phyloP scores from a whole-genome alignment of 148 eudicot species.

The Heliamphora exappendiculata region DNA sequence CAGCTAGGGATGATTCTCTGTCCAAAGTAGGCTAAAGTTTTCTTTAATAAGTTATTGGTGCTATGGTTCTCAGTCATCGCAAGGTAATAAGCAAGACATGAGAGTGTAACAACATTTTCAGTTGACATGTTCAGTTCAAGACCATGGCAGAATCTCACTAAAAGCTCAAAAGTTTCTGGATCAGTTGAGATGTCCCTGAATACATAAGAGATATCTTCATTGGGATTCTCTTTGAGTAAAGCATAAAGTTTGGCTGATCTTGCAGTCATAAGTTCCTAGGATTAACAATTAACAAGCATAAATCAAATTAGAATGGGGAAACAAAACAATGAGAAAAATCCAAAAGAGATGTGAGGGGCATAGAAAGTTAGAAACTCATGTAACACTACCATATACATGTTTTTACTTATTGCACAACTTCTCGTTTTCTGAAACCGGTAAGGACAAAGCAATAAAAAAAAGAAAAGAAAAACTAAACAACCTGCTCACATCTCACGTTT shows the following conservation, averaged over 20 bases:
- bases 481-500: too few species aligned
- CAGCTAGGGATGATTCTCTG: slow-evolving; percentile 48
- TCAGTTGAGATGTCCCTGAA: slow-evolving; percentile 37
- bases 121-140: slow-evolving; percentile 32
- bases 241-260: slow-evolving; percentile 44
- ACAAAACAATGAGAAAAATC: neutral
- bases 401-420: too few species aligned
- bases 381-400: too few species aligned
- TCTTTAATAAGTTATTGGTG: slow-evolving; percentile 39
- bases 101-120: slow-evolving; percentile 43
- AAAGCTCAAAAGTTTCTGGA: slow-evolving; percentile 42
- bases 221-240: slow-evolving; percentile 39
- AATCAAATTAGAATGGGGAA: neutral
- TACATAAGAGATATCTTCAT: slow-evolving; percentile 31
- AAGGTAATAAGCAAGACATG: slow-evolving; percentile 46
- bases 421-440: too few species aligned
- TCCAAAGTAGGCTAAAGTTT: slow-evolving; percentile 31
- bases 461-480: too few species aligned
- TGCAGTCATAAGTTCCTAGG: slow-evolving; percentile 40
- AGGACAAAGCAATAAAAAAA: neutral
- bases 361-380: too few species aligned
- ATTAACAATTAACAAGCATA: neutral
- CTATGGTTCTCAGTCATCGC: slow-evolving; percentile 59
- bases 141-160: slow-evolving; percentile 67
- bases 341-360: too few species aligned